Percentiles rank a stretch among this genome's conserved stretches.
These are phyloP conservation scores for Paecilomyces niveus DNA, from an alignment of 2,329 filamentous ascomycete genomes.

Conservation along the genomic window DNA sequence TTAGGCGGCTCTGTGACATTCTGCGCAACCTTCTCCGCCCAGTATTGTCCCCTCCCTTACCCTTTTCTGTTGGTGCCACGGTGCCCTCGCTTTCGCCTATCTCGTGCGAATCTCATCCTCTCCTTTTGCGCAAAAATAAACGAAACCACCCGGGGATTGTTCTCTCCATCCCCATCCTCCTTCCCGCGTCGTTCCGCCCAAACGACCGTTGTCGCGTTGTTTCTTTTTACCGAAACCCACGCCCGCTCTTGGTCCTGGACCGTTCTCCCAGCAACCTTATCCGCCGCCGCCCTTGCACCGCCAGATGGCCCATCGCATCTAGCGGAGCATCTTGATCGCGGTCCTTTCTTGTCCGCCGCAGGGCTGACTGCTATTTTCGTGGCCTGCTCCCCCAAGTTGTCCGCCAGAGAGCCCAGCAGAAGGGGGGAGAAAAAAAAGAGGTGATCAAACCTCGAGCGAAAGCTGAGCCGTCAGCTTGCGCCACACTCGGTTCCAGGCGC, in stretches of 20 bases:
- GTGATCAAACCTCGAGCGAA: slow-evolving; percentile 10
- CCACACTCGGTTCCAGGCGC: slow-evolving; percentile 36
- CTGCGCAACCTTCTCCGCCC: not conserved
- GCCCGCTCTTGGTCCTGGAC: not conserved
- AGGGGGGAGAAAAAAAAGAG: slow-evolving; percentile 8
- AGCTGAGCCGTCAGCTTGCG: slow-evolving; percentile 40
- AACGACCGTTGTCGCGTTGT: not conserved
- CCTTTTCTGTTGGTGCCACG: not conserved
- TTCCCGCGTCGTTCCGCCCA: not conserved
- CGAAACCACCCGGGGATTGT: not conserved
- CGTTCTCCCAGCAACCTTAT: not conserved
- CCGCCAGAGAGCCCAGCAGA: slow-evolving; percentile 3
- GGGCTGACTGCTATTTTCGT: slow-evolving; percentile 21
- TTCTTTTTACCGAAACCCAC: not conserved
- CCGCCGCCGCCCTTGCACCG: slow-evolving; percentile 1
- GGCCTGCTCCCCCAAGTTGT: slow-evolving; percentile 9
- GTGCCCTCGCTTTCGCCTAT: not conserved
- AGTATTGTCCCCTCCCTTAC: not conserved
- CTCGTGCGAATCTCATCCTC: not conserved
- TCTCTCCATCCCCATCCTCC: not conserved
- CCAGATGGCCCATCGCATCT: slow-evolving; percentile 3
- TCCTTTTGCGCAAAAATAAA: not conserved
- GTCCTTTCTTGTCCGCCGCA: slow-evolving; percentile 6
- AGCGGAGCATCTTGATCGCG: slow-evolving; percentile 3
- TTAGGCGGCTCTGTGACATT: not conserved